Percentiles rank a stretch among this genome's conserved stretches.
Evolutionary conservation across 179 eudicot genomes (phyloP).

Genomic region (Heliamphora pulchella): DNA sequence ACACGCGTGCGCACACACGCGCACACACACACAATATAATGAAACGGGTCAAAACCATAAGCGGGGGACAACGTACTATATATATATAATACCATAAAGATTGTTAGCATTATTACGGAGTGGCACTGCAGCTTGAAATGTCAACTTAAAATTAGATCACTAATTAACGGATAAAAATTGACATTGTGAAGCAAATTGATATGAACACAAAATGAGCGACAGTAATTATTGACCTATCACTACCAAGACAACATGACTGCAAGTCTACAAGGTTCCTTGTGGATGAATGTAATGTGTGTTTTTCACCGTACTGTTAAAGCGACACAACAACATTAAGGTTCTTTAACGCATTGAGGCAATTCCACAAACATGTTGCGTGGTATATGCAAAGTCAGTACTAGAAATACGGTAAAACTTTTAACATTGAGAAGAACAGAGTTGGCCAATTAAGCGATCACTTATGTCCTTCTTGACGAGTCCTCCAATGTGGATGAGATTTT

Average conservation of each 20-base stretch:
- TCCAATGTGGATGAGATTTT: too few species aligned
- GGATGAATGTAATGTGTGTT: not conserved
- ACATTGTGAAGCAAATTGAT: not conserved
- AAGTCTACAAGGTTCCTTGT: not conserved
- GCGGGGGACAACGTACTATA: not conserved
- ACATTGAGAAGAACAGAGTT: too few species aligned
- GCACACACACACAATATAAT: too few species aligned
- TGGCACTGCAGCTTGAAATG: not conserved
- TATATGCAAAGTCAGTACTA: too few species aligned
- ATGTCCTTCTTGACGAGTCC: too few species aligned
- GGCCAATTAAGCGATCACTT: too few species aligned
- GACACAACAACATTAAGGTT: constrained; percentile 8
- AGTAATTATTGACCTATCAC: not conserved
- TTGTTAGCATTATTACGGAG: not conserved
- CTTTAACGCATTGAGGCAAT: constrained; percentile 8
- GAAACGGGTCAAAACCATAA: not conserved
- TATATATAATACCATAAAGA: not conserved
- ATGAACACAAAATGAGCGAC: not conserved
- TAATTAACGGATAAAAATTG: constrained; percentile 1
- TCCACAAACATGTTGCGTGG: constrained; percentile 12
- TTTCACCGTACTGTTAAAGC: not conserved
- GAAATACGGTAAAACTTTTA: too few species aligned
- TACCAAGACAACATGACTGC: too few species aligned
- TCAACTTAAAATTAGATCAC: not conserved
- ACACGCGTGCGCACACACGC: too few species aligned